Base-by-base conservation (phyloP, 768 basidiomycete species). In the Mycena amicta region DNA sequence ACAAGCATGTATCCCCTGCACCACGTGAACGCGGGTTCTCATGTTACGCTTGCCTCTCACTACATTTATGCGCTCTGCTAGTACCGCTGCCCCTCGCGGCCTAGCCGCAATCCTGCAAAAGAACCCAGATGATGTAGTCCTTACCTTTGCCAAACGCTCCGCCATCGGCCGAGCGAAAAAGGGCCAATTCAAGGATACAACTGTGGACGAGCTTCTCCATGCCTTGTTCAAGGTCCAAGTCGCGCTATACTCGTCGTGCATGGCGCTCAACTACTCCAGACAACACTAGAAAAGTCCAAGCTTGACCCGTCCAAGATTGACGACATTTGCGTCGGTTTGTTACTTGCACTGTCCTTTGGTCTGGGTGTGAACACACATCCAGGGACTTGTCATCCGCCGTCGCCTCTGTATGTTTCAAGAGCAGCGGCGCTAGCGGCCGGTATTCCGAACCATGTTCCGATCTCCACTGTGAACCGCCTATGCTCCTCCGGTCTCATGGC, bases 401-500 rank as follows among this genome's bases (percentile, higher is more conserved):
- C 89, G 0, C 90, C 90, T 23, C 80, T 87, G 59, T 95, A 89
- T 70, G 77, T 92, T 41, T 93, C 94, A 8, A 80, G 94, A 29
- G 91, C 93, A 46, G 93, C 94, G 27, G 91, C 92, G 4, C 80
- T 96, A 40, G 86, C 91, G 30, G 93, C 94, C 26, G 95, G 94
- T 13, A 90, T 97, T 63, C 96, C 95, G 2, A 81, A 88, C 54
- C 77, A 87, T 61, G 88, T 93, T 15, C 90, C 95, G n/a, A 82
- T 98, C 61, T 90, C 90, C 22, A 89, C 91, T 12, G 86, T 98
- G 53, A 99, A 99, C 73, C 81, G 96, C 56, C 83, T 98, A 50
- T 99, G 96, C 73, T 92, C 94, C 2, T 95, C 94, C 0, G 95
- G 95, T 23, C 80, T 98, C 50, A 93, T 95, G 84, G 89, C 96